Base-by-base conservation (phyloP, 768 basidiomycete genomes). In the Multifurca ochricompacta region DNA sequence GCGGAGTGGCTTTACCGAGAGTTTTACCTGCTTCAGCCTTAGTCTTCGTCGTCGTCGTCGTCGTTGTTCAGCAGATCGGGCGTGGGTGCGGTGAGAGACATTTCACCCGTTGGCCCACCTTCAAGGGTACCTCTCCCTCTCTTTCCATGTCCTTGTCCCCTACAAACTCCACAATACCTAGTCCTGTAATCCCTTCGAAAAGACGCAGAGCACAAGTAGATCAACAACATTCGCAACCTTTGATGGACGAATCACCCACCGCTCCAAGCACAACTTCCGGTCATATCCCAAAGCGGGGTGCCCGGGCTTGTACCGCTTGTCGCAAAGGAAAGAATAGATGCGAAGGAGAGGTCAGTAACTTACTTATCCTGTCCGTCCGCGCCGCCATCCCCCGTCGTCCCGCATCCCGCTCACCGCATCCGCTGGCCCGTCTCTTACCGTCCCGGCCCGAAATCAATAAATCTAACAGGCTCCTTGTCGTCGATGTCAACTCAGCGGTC, bases 291-390 rank as follows among this genome's bases (percentile, higher is more conserved):
- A 92, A 91, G 77, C 78, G 89, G 63, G 90, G 90, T n/a, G 87
- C 88, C 51, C 76, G 88, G 59, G 90, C 90, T 51, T 92, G 90
- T 68, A 91, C 89, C 14, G 81, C 85, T 59, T 92, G 90, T 70
- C 82, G 90, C 67, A 90, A 89, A 64, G 90, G 90, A 54, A 93
- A 92, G 76, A 93, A 93, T 74, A 77, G 90, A 68, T 93, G 91
- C 67, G 91, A 93, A 73, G 89, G 90, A 70, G 90, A 91, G 79
- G 89, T 89, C 65, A 67, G 78, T 67, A 23, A 40, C 23, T 51
- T 52, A 42, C 51, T 41, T 42, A 54, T 47, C 43, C 61, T 52
- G 40, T 53, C 43, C 45, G 56, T 47, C 43, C 61, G 62, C 39
- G 48, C 59, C 62, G n/a, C n/a, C n/a, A n/a, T n/a, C n/a, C n/a